A percentile compares a stretch with the other conserved stretches of the same genome.
These are phyloP conservation scores for Lathyrus oleraceus DNA, from an alignment of 306 rosid genomes.

Conservation along the genomic window DNA sequence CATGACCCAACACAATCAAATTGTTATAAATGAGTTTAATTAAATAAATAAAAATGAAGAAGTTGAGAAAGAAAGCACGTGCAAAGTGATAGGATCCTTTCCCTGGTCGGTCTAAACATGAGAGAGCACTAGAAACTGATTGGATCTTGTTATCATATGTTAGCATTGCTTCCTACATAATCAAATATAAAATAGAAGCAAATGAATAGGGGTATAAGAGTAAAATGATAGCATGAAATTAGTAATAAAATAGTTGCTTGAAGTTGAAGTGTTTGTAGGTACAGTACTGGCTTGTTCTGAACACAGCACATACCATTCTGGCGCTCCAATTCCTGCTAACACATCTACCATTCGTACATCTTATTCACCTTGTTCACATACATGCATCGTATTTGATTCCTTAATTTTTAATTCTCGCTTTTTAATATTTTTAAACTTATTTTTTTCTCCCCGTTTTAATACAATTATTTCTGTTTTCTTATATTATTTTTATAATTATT, in stretches of 20 bases:
- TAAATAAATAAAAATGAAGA: no score
- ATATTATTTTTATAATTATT: no score
- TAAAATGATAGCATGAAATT: background rate
- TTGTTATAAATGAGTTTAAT: no score
- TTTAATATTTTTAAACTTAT: no score
- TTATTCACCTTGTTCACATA: background rate
- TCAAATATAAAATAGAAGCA: background rate
- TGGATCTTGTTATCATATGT: background rate
- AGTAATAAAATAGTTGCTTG: slow-evolving; percentile 1
- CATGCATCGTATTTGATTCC: background rate
- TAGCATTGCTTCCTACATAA: background rate
- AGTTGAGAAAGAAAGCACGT: slow-evolving; percentile 30
- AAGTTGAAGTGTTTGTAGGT: background rate
- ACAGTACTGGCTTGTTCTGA: background rate
- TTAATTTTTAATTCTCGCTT: no score
- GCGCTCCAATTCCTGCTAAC: background rate
- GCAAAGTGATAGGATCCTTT: slow-evolving; percentile 25
- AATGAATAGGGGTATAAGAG: background rate
- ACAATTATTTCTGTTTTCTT: no score
- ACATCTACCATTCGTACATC: background rate
- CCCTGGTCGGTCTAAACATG: slow-evolving; percentile 6
- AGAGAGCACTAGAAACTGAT: slow-evolving; percentile 13
- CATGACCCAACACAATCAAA: no score
- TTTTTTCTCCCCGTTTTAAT: no score
- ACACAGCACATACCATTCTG: background rate